Conservation (phyloP, 306 rosid genomes). For the Rubus idaeus region DNA sequence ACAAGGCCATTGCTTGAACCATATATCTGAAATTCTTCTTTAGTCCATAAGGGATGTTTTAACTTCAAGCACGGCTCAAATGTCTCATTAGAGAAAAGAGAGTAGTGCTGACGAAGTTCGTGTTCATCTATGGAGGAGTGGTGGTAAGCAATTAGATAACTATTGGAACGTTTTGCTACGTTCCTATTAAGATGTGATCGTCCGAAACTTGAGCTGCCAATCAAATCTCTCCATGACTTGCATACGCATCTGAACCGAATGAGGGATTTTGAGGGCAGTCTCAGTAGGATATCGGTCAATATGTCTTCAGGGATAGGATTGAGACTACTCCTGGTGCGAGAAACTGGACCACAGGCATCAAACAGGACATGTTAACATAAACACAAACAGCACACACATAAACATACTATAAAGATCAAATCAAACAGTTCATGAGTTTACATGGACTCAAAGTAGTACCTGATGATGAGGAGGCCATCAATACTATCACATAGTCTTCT, state of each 20-base stretch:
- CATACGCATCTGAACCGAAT: background rate
- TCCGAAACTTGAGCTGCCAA: background rate
- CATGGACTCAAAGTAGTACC: no score
- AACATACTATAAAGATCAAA: no score
- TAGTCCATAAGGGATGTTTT: background rate
- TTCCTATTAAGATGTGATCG: background rate
- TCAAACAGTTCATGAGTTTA: no score
- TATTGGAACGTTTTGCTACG: background rate
- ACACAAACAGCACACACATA: no score
- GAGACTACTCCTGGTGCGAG: background rate
- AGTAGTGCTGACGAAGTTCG: background rate
- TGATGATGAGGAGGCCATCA: no score
- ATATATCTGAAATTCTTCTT: background rate
- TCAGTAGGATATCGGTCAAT: background rate
- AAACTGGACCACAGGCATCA: no score
- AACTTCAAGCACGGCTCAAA: background rate
- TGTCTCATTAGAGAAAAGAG: background rate
- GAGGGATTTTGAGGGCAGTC: background rate
- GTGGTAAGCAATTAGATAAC: background rate
- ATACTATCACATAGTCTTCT: no score
- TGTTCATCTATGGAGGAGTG: background rate
- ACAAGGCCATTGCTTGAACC: background rate
- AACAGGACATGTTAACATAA: no score
- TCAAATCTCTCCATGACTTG: conserved; percentile 4
- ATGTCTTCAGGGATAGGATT: background rate